phyloP scores from a whole-genome alignment of 306 rosid genomes.

The Pueraria montana region DNA sequence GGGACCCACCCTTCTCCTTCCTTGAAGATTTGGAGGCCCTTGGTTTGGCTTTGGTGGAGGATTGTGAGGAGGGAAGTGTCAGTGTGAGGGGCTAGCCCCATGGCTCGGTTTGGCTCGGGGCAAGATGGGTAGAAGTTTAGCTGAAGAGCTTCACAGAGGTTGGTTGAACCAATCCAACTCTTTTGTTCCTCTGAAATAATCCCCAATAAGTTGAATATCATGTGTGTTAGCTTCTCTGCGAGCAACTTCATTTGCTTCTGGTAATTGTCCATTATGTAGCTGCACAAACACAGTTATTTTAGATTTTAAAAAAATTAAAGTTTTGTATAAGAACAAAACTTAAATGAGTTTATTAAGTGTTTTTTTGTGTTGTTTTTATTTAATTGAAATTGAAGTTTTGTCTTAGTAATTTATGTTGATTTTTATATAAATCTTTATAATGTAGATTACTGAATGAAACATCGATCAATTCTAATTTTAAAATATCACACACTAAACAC shows the following conservation, averaged over 20 bases:
- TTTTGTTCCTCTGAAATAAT: slow-evolving; percentile 37
- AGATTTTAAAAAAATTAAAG: background rate
- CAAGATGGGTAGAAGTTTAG: slow-evolving; percentile 76
- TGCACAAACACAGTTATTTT: slow-evolving; percentile 8
- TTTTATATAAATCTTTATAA: too few relatives aligned
- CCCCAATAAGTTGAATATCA: slow-evolving; percentile 53
- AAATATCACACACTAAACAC: too few relatives aligned
- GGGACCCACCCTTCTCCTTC: slow-evolving; percentile 68
- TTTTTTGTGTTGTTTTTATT: too few relatives aligned
- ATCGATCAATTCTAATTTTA: too few relatives aligned
- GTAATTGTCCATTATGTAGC: slow-evolving; percentile 65
- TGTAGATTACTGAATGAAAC: background rate
- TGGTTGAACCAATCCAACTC: slow-evolving; percentile 54
- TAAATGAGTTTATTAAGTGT: background rate
- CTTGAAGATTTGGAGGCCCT: slow-evolving; percentile 70
- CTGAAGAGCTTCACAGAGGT: slow-evolving; percentile 55
- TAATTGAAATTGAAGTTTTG: too few relatives aligned
- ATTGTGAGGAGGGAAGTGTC: slow-evolving; percentile 81
- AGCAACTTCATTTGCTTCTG: slow-evolving; percentile 66
- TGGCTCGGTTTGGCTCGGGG: slow-evolving; percentile 71
- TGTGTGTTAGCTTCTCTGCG: slow-evolving; percentile 55
- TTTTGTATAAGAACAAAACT: background rate
- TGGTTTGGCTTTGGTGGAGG: slow-evolving; percentile 64
- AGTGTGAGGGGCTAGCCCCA: slow-evolving; percentile 85
- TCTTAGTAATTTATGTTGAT: too few relatives aligned